Percentiles rank a stretch among this genome's conserved stretches.
phyloP scores from a whole-genome alignment of 2,329 filamentous ascomycete species.

The Epichloe sp. region DNA sequence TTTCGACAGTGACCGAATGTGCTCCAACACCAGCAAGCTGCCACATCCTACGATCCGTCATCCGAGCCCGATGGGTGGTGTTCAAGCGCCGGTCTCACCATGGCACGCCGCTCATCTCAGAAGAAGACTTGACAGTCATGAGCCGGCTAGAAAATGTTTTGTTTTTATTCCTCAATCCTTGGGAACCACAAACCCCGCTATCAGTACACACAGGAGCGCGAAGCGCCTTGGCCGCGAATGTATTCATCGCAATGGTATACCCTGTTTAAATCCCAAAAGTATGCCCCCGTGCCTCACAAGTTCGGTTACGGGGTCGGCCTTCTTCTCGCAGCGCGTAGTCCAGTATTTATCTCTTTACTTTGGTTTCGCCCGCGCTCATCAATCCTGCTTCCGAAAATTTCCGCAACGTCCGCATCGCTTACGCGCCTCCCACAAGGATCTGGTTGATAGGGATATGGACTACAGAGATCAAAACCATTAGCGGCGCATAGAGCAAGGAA shows the following conservation, averaged over 20 bases:
- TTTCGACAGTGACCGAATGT: too few relatives aligned
- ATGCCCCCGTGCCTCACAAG: neutral
- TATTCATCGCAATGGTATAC: neutral
- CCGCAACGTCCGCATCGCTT: slow-evolving; percentile 14
- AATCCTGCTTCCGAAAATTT: neutral
- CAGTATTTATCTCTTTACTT: neutral
- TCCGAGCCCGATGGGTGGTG: neutral
- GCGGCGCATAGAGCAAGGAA: neutral
- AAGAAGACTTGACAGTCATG: neutral
- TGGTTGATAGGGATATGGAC: slow-evolving; percentile 61
- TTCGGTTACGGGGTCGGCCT: too few relatives aligned
- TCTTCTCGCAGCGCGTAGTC: neutral
- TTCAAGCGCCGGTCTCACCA: neutral
- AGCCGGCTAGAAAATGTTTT: neutral
- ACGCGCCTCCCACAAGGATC: slow-evolving; percentile 56
- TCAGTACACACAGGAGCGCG: neutral
- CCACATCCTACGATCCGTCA: too few relatives aligned
- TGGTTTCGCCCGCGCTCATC: neutral
- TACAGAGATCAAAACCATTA: slow-evolving; percentile 13
- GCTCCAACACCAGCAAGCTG: too few relatives aligned
- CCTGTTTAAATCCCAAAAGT: neutral
- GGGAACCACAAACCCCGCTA: neutral
- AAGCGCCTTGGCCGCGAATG: neutral
- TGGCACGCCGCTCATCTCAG: neutral
- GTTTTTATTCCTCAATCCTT: neutral